phyloP scores from a whole-genome alignment of 164 flowering plant genomes.

The Vitis labrusca region DNA sequence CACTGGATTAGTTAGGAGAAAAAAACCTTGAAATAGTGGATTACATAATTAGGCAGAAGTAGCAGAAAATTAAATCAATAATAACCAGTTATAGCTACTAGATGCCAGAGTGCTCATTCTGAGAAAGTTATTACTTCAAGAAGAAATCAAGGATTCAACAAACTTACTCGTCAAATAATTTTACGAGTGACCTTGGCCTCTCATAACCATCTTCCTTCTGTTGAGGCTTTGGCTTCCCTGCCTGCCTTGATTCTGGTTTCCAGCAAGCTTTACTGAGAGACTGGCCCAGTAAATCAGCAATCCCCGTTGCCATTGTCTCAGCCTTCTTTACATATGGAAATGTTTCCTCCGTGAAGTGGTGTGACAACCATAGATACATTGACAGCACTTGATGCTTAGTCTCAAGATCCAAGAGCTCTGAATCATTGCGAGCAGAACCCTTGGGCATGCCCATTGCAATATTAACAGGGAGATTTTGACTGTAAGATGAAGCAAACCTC shows the following conservation, averaged over 20 bases:
- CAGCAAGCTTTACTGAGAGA: conserved; percentile 74
- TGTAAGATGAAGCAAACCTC: conserved; percentile 70
- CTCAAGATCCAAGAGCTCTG: conserved; percentile 89
- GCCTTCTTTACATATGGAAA: conserved; percentile 75
- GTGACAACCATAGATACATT: conserved; percentile 87
- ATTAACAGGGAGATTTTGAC: conserved; percentile 67
- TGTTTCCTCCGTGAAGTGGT: conserved; percentile 67
- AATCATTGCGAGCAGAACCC: conserved; percentile 72
- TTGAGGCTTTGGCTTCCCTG: conserved; percentile 40
- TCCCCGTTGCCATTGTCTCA: conserved; percentile 73
- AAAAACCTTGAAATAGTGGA: too few species aligned
- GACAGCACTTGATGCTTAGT: conserved; percentile 88
- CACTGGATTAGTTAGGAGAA: too few species aligned
- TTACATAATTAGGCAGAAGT: not conserved
- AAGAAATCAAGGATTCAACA: not conserved
- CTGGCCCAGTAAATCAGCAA: conserved; percentile 75
- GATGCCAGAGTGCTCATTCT: not conserved
- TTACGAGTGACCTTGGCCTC: conserved; percentile 64
- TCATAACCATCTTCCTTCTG: conserved; percentile 46
- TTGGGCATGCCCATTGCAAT: conserved; percentile 96
- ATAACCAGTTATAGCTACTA: not conserved
- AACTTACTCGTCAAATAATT: conserved; percentile 48
- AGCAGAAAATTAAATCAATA: not conserved
- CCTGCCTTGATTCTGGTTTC: conserved; percentile 74
- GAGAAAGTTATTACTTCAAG: not conserved